Percentiles rank a stretch among this genome's conserved stretches.
These are phyloP conservation scores for Apiotrichum montevideense DNA, from an alignment of 1,284 basidiomycete genomes.

Conservation along the genomic window DNA sequence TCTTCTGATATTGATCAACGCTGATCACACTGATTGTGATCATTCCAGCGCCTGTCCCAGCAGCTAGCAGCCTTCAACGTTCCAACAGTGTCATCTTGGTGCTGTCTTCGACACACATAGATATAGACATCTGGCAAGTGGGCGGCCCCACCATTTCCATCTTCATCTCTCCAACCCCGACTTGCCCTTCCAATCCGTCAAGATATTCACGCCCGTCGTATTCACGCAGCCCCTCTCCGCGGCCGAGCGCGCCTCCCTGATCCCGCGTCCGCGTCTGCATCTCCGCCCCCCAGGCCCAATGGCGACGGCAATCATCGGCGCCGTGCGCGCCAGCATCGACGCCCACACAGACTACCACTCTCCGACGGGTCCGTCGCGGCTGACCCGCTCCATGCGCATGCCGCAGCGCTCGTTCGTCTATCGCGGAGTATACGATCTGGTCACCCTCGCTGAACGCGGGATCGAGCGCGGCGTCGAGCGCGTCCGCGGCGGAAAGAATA, in stretches of 20 bases:
- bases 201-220: too few species aligned
- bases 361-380: not conserved
- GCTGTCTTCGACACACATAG: too few species aligned
- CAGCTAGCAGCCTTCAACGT: too few species aligned
- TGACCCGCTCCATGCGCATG: conserved; percentile 1
- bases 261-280: too few species aligned
- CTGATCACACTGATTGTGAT: too few species aligned
- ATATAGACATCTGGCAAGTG: too few species aligned
- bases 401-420: not conserved
- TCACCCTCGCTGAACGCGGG: not conserved
- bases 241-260: too few species aligned
- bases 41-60: too few species aligned
- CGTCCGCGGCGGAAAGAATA: not conserved
- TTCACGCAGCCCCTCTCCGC: too few species aligned
- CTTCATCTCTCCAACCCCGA: not conserved
- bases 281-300: not conserved
- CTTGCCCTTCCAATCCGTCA: not conserved
- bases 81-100: too few species aligned
- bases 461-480: conserved; percentile 1
- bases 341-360: not conserved
- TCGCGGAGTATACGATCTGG: not conserved
- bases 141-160: too few species aligned
- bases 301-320: not conserved
- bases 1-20: too few species aligned
- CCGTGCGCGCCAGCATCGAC: conserved; percentile 1